A percentile compares a stretch with the other conserved stretches of the same genome.
These are phyloP conservation scores for Terfezia claveryi DNA, from an alignment of 495 filamentous ascomycete genomes.

Conservation along the genomic window DNA sequence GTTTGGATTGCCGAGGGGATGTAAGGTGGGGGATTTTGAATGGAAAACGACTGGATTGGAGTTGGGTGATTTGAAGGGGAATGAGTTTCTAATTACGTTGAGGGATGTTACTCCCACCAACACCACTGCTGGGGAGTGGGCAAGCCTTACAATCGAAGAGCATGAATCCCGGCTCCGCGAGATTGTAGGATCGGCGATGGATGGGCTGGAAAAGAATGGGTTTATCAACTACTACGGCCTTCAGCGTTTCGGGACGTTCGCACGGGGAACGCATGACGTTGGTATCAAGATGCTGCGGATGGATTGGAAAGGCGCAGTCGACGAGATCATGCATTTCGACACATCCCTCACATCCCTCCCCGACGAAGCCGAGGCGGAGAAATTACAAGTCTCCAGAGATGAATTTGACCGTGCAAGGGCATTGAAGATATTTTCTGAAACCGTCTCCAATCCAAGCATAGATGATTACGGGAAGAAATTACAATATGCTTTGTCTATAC, in stretches of 20 bases:
- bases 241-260: conserved; percentile 77
- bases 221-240: conserved; percentile 96
- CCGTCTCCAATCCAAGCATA: conserved; percentile 4
- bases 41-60: conserved; percentile 46
- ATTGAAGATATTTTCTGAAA: conserved; percentile 45
- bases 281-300: conserved; percentile 64
- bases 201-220: conserved; percentile 36
- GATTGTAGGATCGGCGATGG: conserved; percentile 33
- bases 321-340: conserved; percentile 45
- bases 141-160: not conserved
- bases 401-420: conserved; percentile 55
- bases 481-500: conserved; percentile 33
- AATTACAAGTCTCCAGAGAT: conserved; percentile 35
- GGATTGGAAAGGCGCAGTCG: conserved; percentile 56
- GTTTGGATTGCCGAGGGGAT: conserved; percentile 29
- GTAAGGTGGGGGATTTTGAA: conserved; percentile 55
- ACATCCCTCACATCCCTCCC: conserved; percentile 21
- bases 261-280: conserved; percentile 55
- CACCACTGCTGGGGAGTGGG: conserved; percentile 21
- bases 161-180: conserved; percentile 16
- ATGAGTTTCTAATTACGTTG: conserved; percentile 78
- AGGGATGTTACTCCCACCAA: conserved; percentile 26
- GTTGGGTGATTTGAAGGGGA: conserved; percentile 65
- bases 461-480: conserved; percentile 18
- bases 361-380: conserved; percentile 19